Conservation (phyloP, 192 early-diverging fungal species). For the Helicostylum pulchrum region DNA sequence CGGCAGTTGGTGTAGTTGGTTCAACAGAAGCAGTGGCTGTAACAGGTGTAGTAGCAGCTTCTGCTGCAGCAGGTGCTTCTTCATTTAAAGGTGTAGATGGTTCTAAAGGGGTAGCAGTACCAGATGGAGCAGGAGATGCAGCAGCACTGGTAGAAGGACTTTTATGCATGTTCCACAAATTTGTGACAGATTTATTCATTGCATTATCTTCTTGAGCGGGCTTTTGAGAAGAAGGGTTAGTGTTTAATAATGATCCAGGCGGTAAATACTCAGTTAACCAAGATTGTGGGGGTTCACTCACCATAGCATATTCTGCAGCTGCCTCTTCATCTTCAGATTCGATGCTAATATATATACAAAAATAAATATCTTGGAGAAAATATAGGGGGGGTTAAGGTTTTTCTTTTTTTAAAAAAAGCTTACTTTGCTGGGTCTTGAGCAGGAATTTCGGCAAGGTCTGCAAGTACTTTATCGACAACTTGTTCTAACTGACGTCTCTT, state of each 20-base stretch:
- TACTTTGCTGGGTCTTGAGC: not conserved
- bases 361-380: not conserved
- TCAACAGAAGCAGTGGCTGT: not conserved
- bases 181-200: slow-evolving; percentile 59
- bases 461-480: slow-evolving; percentile 27
- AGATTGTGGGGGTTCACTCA: slow-evolving; percentile 17
- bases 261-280: slow-evolving; percentile 12
- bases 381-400: not conserved
- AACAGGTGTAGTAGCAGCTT: slow-evolving; percentile 4
- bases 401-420: not conserved
- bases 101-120: slow-evolving; percentile 31
- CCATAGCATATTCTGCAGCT: slow-evolving; percentile 31
- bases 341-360: not conserved
- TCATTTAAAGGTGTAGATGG: slow-evolving; percentile 25
- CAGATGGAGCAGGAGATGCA: slow-evolving; percentile 18
- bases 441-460: not conserved
- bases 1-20: not conserved
- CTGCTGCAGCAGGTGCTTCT: slow-evolving; percentile 32
- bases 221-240: slow-evolving; percentile 2
- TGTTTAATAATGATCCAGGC: not conserved
- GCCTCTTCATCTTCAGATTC: slow-evolving; percentile 12
- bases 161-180: slow-evolving; percentile 46
- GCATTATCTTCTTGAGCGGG: slow-evolving; percentile 46
- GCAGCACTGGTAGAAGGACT: slow-evolving; percentile 14
- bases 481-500: slow-evolving; percentile 39